Evolutionary conservation across 1,284 basidiomycete species (phyloP).

Genomic region (Phaffia rhodozyma): DNA sequence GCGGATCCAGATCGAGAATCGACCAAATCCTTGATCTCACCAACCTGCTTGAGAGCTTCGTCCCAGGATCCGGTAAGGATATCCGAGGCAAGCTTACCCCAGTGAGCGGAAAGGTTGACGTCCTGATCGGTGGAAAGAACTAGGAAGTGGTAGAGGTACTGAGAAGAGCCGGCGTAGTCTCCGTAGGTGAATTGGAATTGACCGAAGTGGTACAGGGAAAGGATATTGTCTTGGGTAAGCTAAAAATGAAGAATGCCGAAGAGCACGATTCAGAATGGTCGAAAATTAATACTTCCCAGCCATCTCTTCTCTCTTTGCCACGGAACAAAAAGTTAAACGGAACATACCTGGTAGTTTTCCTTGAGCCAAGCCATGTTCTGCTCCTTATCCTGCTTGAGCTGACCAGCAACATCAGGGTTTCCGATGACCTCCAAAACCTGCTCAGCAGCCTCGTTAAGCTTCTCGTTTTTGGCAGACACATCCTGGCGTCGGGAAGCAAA

Average conservation of each 20-base stretch:
- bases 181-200: conserved; percentile 97
- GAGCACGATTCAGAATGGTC: background rate
- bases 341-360: conserved; percentile 75
- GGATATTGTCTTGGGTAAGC: conserved; percentile 90
- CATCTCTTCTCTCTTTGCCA: background rate
- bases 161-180: conserved; percentile 88
- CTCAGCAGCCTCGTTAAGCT: conserved; percentile 76
- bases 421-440: conserved; percentile 91
- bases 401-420: conserved; percentile 77
- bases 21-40: conserved; percentile 80
- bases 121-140: conserved; percentile 87
- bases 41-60: conserved; percentile 81
- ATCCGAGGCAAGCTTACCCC: conserved; percentile 96
- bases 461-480: conserved; percentile 70
- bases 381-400: conserved; percentile 86
- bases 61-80: conserved; percentile 94
- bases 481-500: conserved; percentile 67
- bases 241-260: conserved; percentile 31
- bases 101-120: conserved; percentile 86
- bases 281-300: conserved; percentile 9
- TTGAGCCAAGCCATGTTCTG: conserved; percentile 90
- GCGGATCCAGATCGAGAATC: conserved; percentile 54
- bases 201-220: conserved; percentile 91
- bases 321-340: background rate
- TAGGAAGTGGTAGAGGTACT: conserved; percentile 97